These are phyloP conservation scores for Sphenostylis stenocarpa DNA, from an alignment of 306 rosid species.

Conservation along the genomic window DNA sequence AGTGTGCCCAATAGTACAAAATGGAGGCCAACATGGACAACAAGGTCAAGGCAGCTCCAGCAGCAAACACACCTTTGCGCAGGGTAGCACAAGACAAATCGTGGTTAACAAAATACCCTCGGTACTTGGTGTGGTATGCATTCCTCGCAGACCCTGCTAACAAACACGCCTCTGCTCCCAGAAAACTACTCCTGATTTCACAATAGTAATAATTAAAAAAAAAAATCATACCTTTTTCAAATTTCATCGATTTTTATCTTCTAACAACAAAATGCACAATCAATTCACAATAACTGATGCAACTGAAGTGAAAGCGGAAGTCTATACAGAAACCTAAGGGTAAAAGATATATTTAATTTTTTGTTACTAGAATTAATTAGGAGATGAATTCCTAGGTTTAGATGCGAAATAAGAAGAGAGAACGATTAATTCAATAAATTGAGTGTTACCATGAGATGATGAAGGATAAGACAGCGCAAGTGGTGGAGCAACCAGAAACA, in stretches of 20 bases:
- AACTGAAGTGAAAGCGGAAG: background rate
- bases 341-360: background rate
- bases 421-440: background rate
- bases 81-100: conserved; percentile 79
- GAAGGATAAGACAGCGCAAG: conserved; percentile 69
- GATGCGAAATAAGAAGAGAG: background rate
- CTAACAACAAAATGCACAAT: background rate
- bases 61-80: conserved; percentile 96
- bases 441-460: conserved; percentile 67
- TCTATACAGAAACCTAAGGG: background rate
- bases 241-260: background rate
- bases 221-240: background rate
- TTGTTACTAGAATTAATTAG: background rate
- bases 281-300: background rate
- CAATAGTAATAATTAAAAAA: background rate
- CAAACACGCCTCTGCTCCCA: conserved; percentile 92
- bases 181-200: conserved; percentile 65
- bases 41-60: conserved; percentile 83
- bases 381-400: background rate
- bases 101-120: conserved; percentile 32
- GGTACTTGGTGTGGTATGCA: conserved; percentile 90
- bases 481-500: conserved; percentile 59
- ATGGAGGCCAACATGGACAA: conserved; percentile 67
- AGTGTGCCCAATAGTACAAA: conserved; percentile 79
- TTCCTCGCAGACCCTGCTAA: conserved; percentile 95